phyloP scores from a whole-genome alignment of 169 alveolate genomes.

The Plasmodium chabaudi region DNA sequence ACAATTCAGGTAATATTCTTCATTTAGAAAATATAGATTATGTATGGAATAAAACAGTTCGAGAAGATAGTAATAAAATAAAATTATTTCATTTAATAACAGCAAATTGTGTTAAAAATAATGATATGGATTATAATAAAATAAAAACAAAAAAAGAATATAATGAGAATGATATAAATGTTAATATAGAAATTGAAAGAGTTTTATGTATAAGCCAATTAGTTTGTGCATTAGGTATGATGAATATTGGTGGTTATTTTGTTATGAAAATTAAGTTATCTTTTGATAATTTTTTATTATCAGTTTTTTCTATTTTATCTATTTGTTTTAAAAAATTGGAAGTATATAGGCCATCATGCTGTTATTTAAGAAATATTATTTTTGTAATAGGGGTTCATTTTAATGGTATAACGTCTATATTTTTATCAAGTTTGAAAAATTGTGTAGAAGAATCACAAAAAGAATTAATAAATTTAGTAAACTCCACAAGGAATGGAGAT shows the following conservation, averaged over 20 bases:
- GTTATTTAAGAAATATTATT: slow-evolving; percentile 42
- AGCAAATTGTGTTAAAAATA: slow-evolving; percentile 37
- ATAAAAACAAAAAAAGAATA: slow-evolving; percentile 5
- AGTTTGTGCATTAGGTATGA: slow-evolving; percentile 71
- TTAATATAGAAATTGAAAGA: slow-evolving; percentile 9
- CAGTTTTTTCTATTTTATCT: slow-evolving; percentile 55
- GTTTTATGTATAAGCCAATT: slow-evolving; percentile 53
- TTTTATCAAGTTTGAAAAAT: slow-evolving; percentile 43
- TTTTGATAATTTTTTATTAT: slow-evolving; percentile 50
- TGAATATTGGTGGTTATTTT: slow-evolving; percentile 67
- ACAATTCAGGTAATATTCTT: slow-evolving; percentile 59
- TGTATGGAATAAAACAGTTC: slow-evolving; percentile 70
- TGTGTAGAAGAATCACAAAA: slow-evolving; percentile 53
- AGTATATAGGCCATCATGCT: slow-evolving; percentile 71
- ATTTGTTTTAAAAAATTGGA: slow-evolving; percentile 74
- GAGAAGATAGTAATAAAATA: slow-evolving; percentile 59
- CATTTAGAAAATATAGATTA: slow-evolving; percentile 53
- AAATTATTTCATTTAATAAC: slow-evolving; percentile 67
- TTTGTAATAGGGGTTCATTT: slow-evolving; percentile 57
- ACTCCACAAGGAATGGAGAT: background rate
- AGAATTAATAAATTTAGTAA: background rate
- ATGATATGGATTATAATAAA: slow-evolving; percentile 12
- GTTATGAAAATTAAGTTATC: slow-evolving; percentile 66
- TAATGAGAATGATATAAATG: background rate
- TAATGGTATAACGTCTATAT: slow-evolving; percentile 74